Percentiles rank a stretch among this genome's conserved stretches.
Evolutionary conservation across 2,329 filamentous ascomycete genomes (phyloP).

Genomic region (Fonsecaea pugnacius): DNA sequence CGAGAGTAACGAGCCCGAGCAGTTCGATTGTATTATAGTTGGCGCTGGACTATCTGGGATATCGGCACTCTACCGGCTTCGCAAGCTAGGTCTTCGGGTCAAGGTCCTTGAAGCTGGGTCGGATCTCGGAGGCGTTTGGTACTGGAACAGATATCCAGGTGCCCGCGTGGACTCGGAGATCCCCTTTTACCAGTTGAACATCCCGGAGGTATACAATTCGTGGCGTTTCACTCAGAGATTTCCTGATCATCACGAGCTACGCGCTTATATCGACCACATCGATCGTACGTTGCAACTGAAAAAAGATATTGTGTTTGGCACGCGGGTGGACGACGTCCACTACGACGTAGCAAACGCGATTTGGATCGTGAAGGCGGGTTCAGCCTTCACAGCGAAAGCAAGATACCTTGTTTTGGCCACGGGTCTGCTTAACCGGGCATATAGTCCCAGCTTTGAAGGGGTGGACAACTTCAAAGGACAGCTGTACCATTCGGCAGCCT

Average conservation of each 20-base stretch:
- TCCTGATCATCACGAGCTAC: slow-evolving; percentile 46
- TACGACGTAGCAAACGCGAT: slow-evolving; percentile 40
- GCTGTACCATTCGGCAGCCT: slow-evolving; percentile 64
- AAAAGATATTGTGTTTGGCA: slow-evolving; percentile 44
- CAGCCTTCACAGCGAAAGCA: slow-evolving; percentile 38
- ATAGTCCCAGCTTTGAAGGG: slow-evolving; percentile 65
- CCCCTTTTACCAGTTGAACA: slow-evolving; percentile 59
- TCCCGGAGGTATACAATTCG: slow-evolving; percentile 53
- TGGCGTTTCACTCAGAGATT: slow-evolving; percentile 53
- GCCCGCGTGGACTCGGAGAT: slow-evolving; percentile 60
- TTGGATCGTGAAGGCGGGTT: slow-evolving; percentile 49
- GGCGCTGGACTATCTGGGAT: too few species aligned
- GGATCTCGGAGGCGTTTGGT: slow-evolving; percentile 51
- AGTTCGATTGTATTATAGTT: too few species aligned
- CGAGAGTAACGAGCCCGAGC: too few species aligned
- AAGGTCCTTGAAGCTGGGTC: slow-evolving; percentile 44
- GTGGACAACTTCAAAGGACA: slow-evolving; percentile 62
- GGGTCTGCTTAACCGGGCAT: slow-evolving; percentile 51
- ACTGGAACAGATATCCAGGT: slow-evolving; percentile 74
- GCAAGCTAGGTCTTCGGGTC: slow-evolving; percentile 41
- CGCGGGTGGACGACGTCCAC: slow-evolving; percentile 43
- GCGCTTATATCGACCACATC: slow-evolving; percentile 48
- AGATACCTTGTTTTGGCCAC: slow-evolving; percentile 30
- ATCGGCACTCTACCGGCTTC: slow-evolving; percentile 39
- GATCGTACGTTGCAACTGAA: slow-evolving; percentile 46